These are phyloP conservation scores for Colletotrichum echinochloae DNA, from an alignment of 2,329 filamentous ascomycete genomes.

Conservation along the genomic window DNA sequence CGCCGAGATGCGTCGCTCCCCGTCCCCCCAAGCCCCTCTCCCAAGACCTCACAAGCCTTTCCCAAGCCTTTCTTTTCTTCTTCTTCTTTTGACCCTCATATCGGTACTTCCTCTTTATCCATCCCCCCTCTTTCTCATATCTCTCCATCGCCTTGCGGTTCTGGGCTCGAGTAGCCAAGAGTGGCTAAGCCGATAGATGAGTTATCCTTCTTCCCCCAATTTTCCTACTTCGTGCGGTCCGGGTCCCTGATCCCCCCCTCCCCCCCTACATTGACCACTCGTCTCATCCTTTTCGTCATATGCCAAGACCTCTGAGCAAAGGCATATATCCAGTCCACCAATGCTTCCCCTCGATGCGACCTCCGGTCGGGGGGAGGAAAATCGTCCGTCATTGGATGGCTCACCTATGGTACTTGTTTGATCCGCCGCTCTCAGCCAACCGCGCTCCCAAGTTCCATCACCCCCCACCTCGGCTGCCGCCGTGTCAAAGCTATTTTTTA, in stretches of 20 bases:
- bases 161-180: neutral
- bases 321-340: neutral
- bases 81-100: neutral
- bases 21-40: neutral
- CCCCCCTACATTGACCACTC: neutral
- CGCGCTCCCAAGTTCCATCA: neutral
- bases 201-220: neutral
- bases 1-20: slow-evolving; percentile 1
- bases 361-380: neutral
- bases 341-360: neutral
- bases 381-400: neutral
- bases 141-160: neutral
- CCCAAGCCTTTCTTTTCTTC: neutral
- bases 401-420: neutral
- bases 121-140: neutral
- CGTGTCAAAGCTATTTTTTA: slow-evolving; percentile 2
- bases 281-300: neutral
- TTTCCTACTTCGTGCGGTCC: neutral
- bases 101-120: neutral
- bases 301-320: neutral
- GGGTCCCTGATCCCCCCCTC: slow-evolving; percentile 1
- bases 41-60: neutral
- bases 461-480: neutral
- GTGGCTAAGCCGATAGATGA: neutral
- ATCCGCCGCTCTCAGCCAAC: neutral